Evolutionary conservation across 441 rosid species (phyloP).

Genomic region (Erysimum cheiri): DNA sequence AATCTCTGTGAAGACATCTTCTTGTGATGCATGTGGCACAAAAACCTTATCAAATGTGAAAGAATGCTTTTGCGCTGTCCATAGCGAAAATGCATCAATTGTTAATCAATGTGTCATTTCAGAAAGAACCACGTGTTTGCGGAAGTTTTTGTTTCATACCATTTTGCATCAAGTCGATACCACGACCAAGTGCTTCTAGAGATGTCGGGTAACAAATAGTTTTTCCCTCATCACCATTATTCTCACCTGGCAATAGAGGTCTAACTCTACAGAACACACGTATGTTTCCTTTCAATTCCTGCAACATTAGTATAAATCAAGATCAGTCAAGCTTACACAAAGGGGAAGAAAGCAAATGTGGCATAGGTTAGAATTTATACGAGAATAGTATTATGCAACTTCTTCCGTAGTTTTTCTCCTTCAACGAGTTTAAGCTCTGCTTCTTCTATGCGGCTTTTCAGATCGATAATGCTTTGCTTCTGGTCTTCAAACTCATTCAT

Average conservation of each 20-base stretch:
- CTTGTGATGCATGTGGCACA: conserved; percentile 54
- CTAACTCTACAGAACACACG: conserved; percentile 74
- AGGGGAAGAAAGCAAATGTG: neutral
- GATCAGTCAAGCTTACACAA: conserved; percentile 34
- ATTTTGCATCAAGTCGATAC: conserved; percentile 60
- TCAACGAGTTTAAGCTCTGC: conserved; percentile 58
- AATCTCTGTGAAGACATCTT: conserved; percentile 62
- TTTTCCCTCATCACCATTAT: conserved; percentile 46
- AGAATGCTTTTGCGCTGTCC: conserved; percentile 55
- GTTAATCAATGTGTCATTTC: neutral
- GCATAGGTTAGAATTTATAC: conserved; percentile 20
- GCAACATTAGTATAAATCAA: conserved; percentile 16
- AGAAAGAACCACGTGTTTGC: neutral
- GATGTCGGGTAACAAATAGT: conserved; percentile 58
- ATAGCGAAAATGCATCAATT: conserved; percentile 11
- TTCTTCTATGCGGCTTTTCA: conserved; percentile 53
- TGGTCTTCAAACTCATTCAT: conserved; percentile 54
- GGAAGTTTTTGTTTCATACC: conserved; percentile 46
- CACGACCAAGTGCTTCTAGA: conserved; percentile 58
- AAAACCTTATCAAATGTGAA: conserved; percentile 65
- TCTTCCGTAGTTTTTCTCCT: conserved; percentile 67
- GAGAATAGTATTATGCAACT: conserved; percentile 64
- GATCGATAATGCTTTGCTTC: conserved; percentile 50
- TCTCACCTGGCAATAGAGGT: conserved; percentile 58
- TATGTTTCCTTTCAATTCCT: conserved; percentile 74